These are phyloP conservation scores for Sugiyamaella pinicola DNA, from an alignment of 1,139 yeast genomes.

Conservation along the genomic window DNA sequence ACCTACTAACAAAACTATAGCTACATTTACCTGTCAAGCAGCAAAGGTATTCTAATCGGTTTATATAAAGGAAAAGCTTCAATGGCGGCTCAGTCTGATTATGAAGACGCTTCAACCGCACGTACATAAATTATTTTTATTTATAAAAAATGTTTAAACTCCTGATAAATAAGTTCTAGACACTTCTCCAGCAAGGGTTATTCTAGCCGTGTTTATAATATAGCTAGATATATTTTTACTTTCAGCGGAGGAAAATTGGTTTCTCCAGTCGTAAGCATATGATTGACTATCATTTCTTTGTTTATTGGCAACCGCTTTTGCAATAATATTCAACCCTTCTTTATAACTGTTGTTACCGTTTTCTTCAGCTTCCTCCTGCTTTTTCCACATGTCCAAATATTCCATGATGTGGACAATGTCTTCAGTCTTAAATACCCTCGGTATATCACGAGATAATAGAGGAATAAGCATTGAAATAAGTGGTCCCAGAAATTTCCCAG, in stretches of 20 bases:
- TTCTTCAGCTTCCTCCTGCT: conserved; percentile 9
- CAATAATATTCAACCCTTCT: conserved; percentile 20
- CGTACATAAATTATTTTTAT: background rate
- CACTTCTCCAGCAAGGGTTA: conserved; percentile 31
- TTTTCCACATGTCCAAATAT: conserved; percentile 53
- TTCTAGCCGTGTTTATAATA: conserved; percentile 27
- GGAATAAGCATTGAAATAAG: conserved; percentile 43
- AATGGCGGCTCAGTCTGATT: background rate
- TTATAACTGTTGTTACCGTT: background rate
- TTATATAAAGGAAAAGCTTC: conserved; percentile 22
- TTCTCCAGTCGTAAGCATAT: conserved; percentile 25
- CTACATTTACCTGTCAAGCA: conserved; percentile 24
- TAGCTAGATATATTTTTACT: conserved; percentile 5
- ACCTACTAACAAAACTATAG: conserved; percentile 15
- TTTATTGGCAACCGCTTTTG: conserved; percentile 6
- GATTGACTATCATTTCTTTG: background rate
- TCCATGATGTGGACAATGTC: conserved; percentile 54
- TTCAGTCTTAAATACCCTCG: conserved; percentile 33
- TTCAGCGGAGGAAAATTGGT: background rate
- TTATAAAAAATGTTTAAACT: conserved; percentile 18
- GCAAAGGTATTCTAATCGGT: conserved; percentile 28
- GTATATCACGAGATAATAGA: conserved; percentile 26
- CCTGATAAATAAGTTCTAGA: conserved; percentile 34
- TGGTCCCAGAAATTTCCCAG: conserved; percentile 52
- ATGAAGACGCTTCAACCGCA: background rate